Percentiles rank a stretch among this genome's conserved stretches.
Evolutionary conservation across 2,329 filamentous ascomycete species (phyloP).

Genomic region (Alternaria panax): DNA sequence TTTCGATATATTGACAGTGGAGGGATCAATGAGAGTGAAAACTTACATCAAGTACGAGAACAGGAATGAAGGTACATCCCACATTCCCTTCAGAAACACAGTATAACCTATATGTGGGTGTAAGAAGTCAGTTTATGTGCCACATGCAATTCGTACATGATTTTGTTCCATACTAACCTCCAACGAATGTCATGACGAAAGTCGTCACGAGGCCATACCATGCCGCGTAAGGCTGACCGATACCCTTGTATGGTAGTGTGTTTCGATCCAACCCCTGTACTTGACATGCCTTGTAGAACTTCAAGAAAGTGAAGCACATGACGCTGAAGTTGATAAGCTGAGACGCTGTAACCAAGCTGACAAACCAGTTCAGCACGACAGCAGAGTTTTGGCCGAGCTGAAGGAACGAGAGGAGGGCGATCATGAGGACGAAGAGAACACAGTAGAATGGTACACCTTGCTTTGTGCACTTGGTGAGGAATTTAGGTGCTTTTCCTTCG

Average conservation of each 20-base stretch:
- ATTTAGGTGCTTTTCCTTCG: constrained; percentile 61
- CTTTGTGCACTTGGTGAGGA: constrained; percentile 66
- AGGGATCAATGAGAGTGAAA: neutral
- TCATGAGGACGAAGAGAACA: constrained; percentile 69
- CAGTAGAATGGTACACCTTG: constrained; percentile 77
- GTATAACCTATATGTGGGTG: constrained; percentile 63
- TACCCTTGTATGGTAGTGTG: constrained; percentile 73
- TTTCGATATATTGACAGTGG: neutral
- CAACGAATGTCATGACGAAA: constrained; percentile 75
- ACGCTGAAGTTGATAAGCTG: constrained; percentile 60
- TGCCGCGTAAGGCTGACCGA: constrained; percentile 74
- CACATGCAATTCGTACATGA: neutral
- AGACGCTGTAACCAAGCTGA: constrained; percentile 75
- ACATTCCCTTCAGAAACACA: constrained; percentile 74
- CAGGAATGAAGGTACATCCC: constrained; percentile 74
- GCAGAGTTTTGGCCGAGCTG: constrained; percentile 74
- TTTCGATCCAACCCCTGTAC: constrained; percentile 73
- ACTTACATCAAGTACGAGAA: constrained; percentile 62
- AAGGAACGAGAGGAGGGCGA: constrained; percentile 76
- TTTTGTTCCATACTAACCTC: constrained; percentile 50
- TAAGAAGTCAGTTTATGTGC: neutral
- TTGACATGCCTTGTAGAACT: constrained; percentile 72
- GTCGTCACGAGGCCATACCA: constrained; percentile 71
- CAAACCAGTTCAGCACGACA: constrained; percentile 77
- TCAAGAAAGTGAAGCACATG: constrained; percentile 73